Conservation (phyloP, 2,329 filamentous ascomycete species). For the Monilinia fructicola region DNA sequence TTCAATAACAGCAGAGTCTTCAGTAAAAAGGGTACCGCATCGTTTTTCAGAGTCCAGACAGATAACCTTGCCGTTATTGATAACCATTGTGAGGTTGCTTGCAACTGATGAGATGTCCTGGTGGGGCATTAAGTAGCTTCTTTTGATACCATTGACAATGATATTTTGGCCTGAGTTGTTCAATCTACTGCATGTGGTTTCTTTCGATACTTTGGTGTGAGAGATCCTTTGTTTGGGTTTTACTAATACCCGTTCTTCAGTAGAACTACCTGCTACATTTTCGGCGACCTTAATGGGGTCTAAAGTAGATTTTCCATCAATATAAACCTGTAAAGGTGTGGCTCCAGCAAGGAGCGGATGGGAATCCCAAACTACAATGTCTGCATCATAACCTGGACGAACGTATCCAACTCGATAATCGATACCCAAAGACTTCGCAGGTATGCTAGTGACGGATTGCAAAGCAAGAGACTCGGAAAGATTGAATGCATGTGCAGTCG, state of each 20-base stretch:
- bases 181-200: slow-evolving; percentile 24
- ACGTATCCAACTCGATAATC: slow-evolving; percentile 48
- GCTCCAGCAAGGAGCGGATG: slow-evolving; percentile 49
- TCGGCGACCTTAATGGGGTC: slow-evolving; percentile 40
- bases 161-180: slow-evolving; percentile 33
- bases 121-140: slow-evolving; percentile 41
- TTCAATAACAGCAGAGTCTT: slow-evolving; percentile 38
- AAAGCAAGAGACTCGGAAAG: slow-evolving; percentile 45
- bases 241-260: neutral
- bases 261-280: slow-evolving; percentile 31
- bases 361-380: slow-evolving; percentile 51
- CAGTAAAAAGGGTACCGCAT: slow-evolving; percentile 38
- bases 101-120: slow-evolving; percentile 19
- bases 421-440: slow-evolving; percentile 47
- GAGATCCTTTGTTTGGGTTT: slow-evolving; percentile 30
- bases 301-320: slow-evolving; percentile 46
- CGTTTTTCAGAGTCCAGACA: slow-evolving; percentile 42
- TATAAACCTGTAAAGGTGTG: slow-evolving; percentile 49
- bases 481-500: slow-evolving; percentile 46
- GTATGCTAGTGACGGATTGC: slow-evolving; percentile 48
- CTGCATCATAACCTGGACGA: slow-evolving; percentile 50
- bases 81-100: slow-evolving; percentile 43
- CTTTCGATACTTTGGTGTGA: slow-evolving; percentile 16
- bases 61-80: slow-evolving; percentile 44
- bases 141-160: slow-evolving; percentile 44